phyloP scores from a whole-genome alignment of 179 eudicot genomes.

The Carnegiea gigantea region DNA sequence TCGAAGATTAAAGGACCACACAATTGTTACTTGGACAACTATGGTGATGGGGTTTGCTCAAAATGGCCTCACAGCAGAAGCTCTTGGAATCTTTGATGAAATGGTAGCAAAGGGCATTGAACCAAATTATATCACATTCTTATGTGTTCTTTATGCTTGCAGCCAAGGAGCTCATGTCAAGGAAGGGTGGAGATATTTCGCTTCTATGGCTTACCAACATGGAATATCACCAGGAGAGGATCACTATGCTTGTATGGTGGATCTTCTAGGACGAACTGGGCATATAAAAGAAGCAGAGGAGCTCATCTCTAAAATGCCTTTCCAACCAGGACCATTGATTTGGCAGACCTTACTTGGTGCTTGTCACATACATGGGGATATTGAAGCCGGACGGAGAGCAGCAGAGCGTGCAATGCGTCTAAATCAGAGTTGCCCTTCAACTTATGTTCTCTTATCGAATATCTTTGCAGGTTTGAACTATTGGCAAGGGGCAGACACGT shows the following conservation, averaged over 20 bases:
- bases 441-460: constrained; percentile 58
- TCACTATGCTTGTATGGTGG: constrained; percentile 73
- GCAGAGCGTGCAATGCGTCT: constrained; percentile 41
- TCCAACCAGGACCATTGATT: constrained; percentile 37
- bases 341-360: constrained; percentile 73
- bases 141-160: constrained; percentile 59
- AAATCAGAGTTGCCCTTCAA: constrained; percentile 45
- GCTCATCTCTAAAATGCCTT: constrained; percentile 55
- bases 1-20: constrained; percentile 37
- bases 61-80: constrained; percentile 45
- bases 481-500: constrained; percentile 44
- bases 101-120: constrained; percentile 34
- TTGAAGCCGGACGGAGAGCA: constrained; percentile 54
- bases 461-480: constrained; percentile 45
- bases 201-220: constrained; percentile 37
- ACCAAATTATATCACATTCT: constrained; percentile 57
- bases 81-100: constrained; percentile 43
- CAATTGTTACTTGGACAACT: constrained; percentile 65
- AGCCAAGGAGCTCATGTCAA: constrained; percentile 58
- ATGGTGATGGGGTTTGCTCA: constrained; percentile 62
- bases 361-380: constrained; percentile 59
- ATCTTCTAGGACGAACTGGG: constrained; percentile 64
- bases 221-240: constrained; percentile 56
- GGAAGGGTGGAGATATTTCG: constrained; percentile 52
- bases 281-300: constrained; percentile 58